Evolutionary conservation across 106 monocot species (phyloP).

Genomic region (Dioscorea zingiberensis): DNA sequence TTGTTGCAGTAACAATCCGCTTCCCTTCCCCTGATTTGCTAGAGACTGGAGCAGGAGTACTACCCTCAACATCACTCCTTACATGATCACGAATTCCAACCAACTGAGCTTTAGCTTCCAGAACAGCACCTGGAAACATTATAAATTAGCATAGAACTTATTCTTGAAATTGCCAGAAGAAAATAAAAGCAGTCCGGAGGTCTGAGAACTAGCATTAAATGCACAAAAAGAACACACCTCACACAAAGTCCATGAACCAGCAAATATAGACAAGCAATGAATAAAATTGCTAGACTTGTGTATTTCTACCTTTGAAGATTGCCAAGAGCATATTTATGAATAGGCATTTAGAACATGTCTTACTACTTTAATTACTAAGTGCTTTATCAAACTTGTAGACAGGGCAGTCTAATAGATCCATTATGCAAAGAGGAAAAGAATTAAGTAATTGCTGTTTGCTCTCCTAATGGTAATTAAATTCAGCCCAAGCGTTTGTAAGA

Average conservation of each 20-base stretch:
- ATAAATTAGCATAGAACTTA: neutral
- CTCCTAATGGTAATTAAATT: too few relatives aligned
- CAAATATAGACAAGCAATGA: neutral
- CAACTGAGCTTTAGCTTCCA: slow-evolving; percentile 91
- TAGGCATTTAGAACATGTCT: too few relatives aligned
- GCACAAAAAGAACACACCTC: too few relatives aligned
- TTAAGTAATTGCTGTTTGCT: too few relatives aligned
- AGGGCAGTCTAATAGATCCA: neutral
- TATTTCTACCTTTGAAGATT: too few relatives aligned
- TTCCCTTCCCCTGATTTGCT: slow-evolving; percentile 33
- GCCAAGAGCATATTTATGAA: too few relatives aligned
- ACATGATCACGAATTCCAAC: slow-evolving; percentile 77
- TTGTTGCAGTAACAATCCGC: slow-evolving; percentile 54
- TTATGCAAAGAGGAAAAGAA: neutral
- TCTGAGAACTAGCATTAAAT: too few relatives aligned
- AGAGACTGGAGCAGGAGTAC: slow-evolving; percentile 6
- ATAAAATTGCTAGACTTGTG: too few relatives aligned
- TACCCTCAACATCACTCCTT: slow-evolving; percentile 58
- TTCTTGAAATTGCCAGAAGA: neutral
- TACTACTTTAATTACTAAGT: too few relatives aligned
- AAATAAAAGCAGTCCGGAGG: neutral
- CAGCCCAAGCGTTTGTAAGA: too few relatives aligned
- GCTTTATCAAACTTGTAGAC: neutral
- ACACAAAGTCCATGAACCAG: neutral
- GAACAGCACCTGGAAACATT: slow-evolving; percentile 51